These are phyloP conservation scores for Brassica cretica DNA, from an alignment of 345 rosid genomes.

Conservation along the genomic window DNA sequence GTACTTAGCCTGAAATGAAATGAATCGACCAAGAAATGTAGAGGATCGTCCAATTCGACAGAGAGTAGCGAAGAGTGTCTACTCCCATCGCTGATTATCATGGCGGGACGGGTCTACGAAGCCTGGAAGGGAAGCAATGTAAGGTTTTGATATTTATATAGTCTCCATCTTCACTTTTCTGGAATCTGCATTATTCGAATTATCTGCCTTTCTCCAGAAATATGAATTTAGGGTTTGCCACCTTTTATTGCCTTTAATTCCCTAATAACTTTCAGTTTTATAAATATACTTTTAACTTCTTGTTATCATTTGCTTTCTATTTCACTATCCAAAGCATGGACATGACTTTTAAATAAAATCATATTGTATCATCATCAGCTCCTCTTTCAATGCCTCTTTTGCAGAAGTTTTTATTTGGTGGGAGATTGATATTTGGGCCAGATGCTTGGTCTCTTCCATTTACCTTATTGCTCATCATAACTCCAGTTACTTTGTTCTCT, in stretches of 20 bases:
- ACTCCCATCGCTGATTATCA: constrained; percentile 30
- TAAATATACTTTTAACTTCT: neutral
- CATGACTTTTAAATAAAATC: neutral
- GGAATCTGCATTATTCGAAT: constrained; percentile 8
- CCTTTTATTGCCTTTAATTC: neutral
- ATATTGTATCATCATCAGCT: neutral
- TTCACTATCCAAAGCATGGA: neutral
- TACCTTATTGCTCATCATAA: constrained; percentile 72
- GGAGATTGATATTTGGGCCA: constrained; percentile 97
- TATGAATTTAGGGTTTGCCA: neutral
- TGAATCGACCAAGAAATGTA: constrained; percentile 36
- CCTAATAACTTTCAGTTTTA: neutral
- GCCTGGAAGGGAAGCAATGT: constrained; percentile 1
- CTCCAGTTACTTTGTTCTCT: constrained; percentile 76
- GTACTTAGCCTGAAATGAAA: constrained; percentile 25
- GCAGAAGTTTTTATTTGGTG: constrained; percentile 85
- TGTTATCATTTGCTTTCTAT: neutral
- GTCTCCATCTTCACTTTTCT: neutral
- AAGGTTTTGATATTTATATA: neutral
- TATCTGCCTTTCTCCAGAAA: constrained; percentile 10
- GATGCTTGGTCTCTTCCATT: constrained; percentile 81
- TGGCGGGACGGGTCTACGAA: constrained; percentile 49
- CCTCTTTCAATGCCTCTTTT: constrained; percentile 28
- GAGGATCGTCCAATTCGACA: constrained; percentile 41
- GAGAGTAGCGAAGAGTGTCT: constrained; percentile 40